Evolutionary conservation across 805 yeast species (phyloP).

Genomic region (Ogataea ramenticola): DNA sequence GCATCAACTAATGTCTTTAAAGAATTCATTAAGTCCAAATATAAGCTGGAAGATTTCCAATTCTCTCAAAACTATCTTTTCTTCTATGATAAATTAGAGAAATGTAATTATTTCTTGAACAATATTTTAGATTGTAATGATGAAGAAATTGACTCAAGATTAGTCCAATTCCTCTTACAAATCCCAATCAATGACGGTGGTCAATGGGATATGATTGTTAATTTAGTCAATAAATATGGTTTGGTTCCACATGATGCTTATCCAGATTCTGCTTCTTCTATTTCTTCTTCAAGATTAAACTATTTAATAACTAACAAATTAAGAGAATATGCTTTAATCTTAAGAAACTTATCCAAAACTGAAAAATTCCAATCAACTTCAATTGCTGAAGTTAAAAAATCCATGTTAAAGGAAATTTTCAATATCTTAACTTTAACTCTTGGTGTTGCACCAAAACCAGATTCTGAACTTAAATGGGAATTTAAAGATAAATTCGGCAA

Average conservation of each 20-base stretch:
- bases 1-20: conserved; percentile 78
- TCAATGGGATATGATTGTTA: conserved; percentile 82
- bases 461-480: conserved; percentile 65
- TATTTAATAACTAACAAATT: conserved; percentile 61
- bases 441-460: conserved; percentile 75
- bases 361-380: conserved; percentile 28
- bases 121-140: conserved; percentile 63
- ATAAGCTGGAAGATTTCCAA: conserved; percentile 63
- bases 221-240: conserved; percentile 72
- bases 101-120: conserved; percentile 74
- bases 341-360: conserved; percentile 44
- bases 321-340: conserved; percentile 67
- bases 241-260: conserved; percentile 66
- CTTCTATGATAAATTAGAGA: conserved; percentile 84
- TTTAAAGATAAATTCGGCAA: conserved; percentile 66
- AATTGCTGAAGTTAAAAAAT: conserved; percentile 18
- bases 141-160: conserved; percentile 64
- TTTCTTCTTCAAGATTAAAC: conserved; percentile 51
- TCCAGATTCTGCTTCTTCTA: conserved; percentile 62
- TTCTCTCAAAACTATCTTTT: conserved; percentile 74
- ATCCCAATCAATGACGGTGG: conserved; percentile 83
- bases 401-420: conserved; percentile 56
- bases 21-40: conserved; percentile 52
- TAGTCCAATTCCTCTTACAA: conserved; percentile 54
- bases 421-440: conserved; percentile 60